Conservation (phyloP, 2,329 filamentous ascomycete species). For the Metarhizium album region DNA sequence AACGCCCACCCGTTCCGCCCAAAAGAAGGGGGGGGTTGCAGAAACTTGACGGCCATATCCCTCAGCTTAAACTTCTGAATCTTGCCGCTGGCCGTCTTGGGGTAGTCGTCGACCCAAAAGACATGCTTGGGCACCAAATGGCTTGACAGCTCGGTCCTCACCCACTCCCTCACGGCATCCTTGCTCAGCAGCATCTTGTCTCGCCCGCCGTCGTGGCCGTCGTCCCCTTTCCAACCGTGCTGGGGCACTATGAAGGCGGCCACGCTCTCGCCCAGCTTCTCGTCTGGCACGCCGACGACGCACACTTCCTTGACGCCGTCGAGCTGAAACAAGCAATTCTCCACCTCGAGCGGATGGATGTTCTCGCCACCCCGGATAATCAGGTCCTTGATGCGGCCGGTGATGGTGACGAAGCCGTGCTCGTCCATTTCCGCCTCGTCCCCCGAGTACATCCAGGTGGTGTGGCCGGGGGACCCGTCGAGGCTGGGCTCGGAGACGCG, state of each 20-base stretch:
- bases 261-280: constrained; percentile 76
- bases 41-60: constrained; percentile 43
- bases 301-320: constrained; percentile 62
- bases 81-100: constrained; percentile 94
- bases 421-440: constrained; percentile 82
- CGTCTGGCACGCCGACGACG: constrained; percentile 75
- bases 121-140: constrained; percentile 82
- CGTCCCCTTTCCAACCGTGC: constrained; percentile 16
- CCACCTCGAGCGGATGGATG: constrained; percentile 86
- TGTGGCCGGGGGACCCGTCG: constrained; percentile 18
- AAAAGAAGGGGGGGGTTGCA: too few species aligned
- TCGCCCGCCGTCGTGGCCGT: constrained; percentile 13
- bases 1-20: too few species aligned
- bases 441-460: constrained; percentile 81
- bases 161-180: constrained; percentile 60
- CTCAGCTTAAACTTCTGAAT: constrained; percentile 87
- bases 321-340: constrained; percentile 74
- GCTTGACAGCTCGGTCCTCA: constrained; percentile 53
- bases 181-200: constrained; percentile 36
- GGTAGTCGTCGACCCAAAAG: constrained; percentile 79
- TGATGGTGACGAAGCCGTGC: constrained; percentile 79
- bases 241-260: constrained; percentile 66
- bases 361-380: constrained; percentile 96
- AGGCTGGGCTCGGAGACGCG: constrained; percentile 35
- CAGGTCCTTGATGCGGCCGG: constrained; percentile 84